Evolutionary conservation across 2,329 filamentous ascomycete species (phyloP).

Genomic region (Rosellinia necatrix): DNA sequence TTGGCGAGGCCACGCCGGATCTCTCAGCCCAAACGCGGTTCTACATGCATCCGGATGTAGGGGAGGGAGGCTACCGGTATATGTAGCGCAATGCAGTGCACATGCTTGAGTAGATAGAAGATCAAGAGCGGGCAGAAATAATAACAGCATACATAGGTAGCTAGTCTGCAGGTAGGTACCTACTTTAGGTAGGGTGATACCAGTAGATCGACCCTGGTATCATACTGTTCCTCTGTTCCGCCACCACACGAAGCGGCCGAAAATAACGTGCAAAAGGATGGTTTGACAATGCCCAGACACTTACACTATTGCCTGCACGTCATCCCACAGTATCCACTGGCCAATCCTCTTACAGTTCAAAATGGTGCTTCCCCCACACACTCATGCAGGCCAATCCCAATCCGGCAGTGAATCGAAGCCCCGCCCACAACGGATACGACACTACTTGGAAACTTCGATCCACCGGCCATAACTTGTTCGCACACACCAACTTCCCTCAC

Average conservation of each 20-base stretch:
- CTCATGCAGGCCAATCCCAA: constrained; percentile 22
- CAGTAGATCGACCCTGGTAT: too few species aligned
- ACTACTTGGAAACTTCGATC: too few species aligned
- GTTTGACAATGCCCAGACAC: constrained; percentile 6
- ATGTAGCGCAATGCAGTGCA: too few species aligned
- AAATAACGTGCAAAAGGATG: constrained; percentile 11
- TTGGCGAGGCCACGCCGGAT: constrained; percentile 5
- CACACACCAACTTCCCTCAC: too few species aligned
- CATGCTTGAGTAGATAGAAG: too few species aligned
- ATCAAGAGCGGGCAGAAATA: too few species aligned
- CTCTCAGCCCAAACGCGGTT: constrained; percentile 8
- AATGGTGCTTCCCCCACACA: background rate
- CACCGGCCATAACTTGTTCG: too few species aligned
- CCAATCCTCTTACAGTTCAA: too few species aligned
- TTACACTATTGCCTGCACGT: constrained; percentile 23
- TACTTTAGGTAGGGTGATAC: background rate
- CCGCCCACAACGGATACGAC: background rate
- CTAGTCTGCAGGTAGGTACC: background rate
- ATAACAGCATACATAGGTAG: background rate
- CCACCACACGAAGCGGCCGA: too few species aligned
- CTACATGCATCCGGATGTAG: constrained; percentile 3
- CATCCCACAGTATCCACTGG: constrained; percentile 15
- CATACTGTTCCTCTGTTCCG: too few species aligned
- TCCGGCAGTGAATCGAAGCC: constrained; percentile 7
- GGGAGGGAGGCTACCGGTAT: background rate